Evolutionary conservation across 331 rosid species (phyloP).

Genomic region (Malus hybrid): DNA sequence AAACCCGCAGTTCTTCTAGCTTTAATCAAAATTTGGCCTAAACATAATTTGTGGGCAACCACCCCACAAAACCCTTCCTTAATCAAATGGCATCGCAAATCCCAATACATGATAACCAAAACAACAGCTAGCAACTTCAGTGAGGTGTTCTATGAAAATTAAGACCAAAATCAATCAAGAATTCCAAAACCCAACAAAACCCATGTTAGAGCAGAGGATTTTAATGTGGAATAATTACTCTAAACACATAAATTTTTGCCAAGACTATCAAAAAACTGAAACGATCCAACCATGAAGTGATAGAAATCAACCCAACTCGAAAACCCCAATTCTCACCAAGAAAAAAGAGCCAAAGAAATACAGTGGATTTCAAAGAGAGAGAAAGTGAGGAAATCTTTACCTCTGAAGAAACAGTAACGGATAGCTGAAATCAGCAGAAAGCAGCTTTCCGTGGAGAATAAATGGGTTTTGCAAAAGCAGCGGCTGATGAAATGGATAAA

Average conservation of each 20-base stretch:
- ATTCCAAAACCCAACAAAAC: background rate
- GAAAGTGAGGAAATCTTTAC: constrained; percentile 3
- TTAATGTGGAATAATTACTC: background rate
- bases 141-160: background rate
- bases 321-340: constrained; percentile 1
- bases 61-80: background rate
- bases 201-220: background rate
- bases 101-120: background rate
- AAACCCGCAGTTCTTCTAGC: background rate
- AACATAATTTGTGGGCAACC: too few relatives aligned
- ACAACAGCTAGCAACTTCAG: background rate
- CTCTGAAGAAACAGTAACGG: constrained; percentile 9
- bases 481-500: background rate
- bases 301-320: constrained; percentile 8
- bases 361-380: background rate
- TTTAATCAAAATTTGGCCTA: too few relatives aligned
- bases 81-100: background rate
- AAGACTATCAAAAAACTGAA: background rate
- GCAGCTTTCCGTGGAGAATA: constrained; percentile 4
- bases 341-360: background rate
- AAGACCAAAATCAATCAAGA: background rate
- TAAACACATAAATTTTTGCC: too few relatives aligned
- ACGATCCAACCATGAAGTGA: background rate
- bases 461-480: background rate
- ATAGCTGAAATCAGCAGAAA: constrained; percentile 11